These are phyloP conservation scores for Seiridium cupressi DNA, from an alignment of 2,329 filamentous ascomycete species.

Conservation along the genomic window DNA sequence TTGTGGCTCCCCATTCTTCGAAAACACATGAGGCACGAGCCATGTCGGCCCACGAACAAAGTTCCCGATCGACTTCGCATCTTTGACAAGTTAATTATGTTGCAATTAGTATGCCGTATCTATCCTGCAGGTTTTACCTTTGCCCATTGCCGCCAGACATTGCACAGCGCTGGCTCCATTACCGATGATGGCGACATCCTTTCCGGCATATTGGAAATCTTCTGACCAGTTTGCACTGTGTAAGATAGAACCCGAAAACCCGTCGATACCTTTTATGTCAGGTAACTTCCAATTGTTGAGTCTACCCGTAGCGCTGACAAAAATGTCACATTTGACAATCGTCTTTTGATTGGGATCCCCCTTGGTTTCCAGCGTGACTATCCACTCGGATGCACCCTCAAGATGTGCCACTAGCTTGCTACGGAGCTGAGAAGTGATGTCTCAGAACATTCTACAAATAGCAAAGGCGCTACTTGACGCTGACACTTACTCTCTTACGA, in stretches of 20 bases:
- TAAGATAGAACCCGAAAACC: neutral
- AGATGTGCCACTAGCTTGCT: neutral
- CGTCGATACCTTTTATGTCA: neutral
- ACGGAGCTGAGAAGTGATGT: neutral
- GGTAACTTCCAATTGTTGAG: neutral
- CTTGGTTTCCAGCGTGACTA: neutral
- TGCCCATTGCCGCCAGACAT: neutral
- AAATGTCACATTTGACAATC: neutral
- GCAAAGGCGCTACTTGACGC: neutral
- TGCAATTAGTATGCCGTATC: neutral
- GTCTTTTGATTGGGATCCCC: neutral
- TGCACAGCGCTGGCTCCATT: neutral
- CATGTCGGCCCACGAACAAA: neutral
- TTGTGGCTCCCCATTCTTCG: neutral
- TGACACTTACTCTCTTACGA: neutral
- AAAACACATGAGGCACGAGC: neutral
- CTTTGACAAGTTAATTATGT: neutral
- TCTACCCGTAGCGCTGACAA: neutral
- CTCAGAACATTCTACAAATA: neutral
- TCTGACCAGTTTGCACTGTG: neutral
- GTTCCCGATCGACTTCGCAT: neutral
- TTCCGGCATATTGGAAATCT: neutral
- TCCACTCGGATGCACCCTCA: neutral
- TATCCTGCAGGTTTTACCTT: neutral
- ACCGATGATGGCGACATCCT: neutral